These are phyloP conservation scores for Talaromyces islandicus DNA, from an alignment of 2,329 filamentous ascomycete species.

Conservation along the genomic window DNA sequence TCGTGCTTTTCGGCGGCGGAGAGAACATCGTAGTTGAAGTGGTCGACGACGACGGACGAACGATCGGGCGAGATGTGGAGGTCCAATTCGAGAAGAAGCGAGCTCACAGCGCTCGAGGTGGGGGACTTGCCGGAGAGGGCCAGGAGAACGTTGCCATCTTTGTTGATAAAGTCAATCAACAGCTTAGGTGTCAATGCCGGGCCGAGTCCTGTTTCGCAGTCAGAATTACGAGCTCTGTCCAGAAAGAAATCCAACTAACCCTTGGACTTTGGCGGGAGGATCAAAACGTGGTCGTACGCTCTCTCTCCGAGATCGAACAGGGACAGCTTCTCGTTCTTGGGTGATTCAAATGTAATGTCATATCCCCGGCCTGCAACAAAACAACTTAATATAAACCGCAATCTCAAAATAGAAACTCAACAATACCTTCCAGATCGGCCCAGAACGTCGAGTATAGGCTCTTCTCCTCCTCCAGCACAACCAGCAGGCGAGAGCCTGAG, in stretches of 20 bases:
- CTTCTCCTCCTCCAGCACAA: slow-evolving; percentile 85
- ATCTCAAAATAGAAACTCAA: neutral
- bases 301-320: slow-evolving; percentile 84
- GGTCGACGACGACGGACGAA: slow-evolving; percentile 80
- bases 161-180: slow-evolving; percentile 86
- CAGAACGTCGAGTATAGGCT: slow-evolving; percentile 73
- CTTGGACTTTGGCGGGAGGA: slow-evolving; percentile 87
- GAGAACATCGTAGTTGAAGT: slow-evolving; percentile 83
- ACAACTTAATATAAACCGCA: neutral
- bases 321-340: slow-evolving; percentile 69
- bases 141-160: slow-evolving; percentile 83
- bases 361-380: slow-evolving; percentile 67
- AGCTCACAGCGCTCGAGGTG: slow-evolving; percentile 66
- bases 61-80: slow-evolving; percentile 82
- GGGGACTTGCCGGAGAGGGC: slow-evolving; percentile 68
- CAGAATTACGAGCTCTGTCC: slow-evolving; percentile 16
- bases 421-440: slow-evolving; percentile 41
- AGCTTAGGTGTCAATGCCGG: slow-evolving; percentile 79
- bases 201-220: slow-evolving; percentile 62
- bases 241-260: slow-evolving; percentile 43
- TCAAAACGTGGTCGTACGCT: slow-evolving; percentile 82
- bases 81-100: slow-evolving; percentile 80
- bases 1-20: slow-evolving; percentile 80
- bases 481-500: slow-evolving; percentile 72
- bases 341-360: slow-evolving; percentile 71